Evolutionary conservation across 2,329 filamentous ascomycete genomes (phyloP).

Genomic region (Diplocarpon rosae): DNA sequence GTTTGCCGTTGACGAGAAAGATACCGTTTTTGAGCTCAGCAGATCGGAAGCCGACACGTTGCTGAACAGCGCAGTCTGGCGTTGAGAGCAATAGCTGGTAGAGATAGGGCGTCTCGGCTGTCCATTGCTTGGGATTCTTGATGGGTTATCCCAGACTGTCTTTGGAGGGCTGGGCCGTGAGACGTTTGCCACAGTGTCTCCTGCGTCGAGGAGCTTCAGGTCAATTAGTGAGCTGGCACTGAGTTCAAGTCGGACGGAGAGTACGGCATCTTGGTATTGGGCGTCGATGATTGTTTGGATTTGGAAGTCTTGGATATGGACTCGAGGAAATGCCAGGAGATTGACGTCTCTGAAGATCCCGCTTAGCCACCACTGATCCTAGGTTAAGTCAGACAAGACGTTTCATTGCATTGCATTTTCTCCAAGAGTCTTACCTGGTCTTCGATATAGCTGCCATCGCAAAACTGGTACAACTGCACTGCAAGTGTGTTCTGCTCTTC

Average conservation of each 20-base stretch:
- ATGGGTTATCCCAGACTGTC: conserved; percentile 28
- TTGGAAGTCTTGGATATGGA: conserved; percentile 39
- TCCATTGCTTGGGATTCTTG: conserved; percentile 50
- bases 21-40: conserved; percentile 41
- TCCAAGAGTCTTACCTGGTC: conserved; percentile 31
- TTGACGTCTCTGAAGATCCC: conserved; percentile 45
- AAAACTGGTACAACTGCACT: conserved; percentile 45
- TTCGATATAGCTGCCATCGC: conserved; percentile 46
- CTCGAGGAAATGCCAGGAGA: conserved; percentile 36
- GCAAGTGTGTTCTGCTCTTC: conserved; percentile 28
- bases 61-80: conserved; percentile 23
- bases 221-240: conserved; percentile 27
- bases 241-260: conserved; percentile 39
- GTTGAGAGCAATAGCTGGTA: conserved; percentile 40
- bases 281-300: conserved; percentile 43
- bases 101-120: conserved; percentile 53
- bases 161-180: conserved; percentile 6
- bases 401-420: no score
- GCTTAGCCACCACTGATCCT: conserved; percentile 42
- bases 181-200: conserved; percentile 26
- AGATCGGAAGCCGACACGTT: conserved; percentile 42
- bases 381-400: not conserved
- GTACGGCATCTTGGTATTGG: conserved; percentile 37
- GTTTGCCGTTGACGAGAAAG: conserved; percentile 41
- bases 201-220: conserved; percentile 35